phyloP scores from a whole-genome alignment of 495 filamentous ascomycete species.

The Stereocaulon alpinum region DNA sequence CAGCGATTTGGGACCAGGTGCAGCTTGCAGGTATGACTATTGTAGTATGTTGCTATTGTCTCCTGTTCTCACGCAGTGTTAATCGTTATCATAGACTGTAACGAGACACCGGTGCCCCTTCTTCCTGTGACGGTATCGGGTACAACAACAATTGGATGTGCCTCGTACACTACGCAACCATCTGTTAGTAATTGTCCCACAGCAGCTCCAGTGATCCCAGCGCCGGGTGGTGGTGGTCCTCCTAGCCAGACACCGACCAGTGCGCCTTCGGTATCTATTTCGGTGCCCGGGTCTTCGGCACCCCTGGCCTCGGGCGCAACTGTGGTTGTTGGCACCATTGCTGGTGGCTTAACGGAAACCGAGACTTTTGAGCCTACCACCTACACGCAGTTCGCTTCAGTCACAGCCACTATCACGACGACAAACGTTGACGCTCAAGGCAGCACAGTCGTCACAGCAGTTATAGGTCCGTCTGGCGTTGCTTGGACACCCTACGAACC shows the following conservation, averaged over 20 bases:
- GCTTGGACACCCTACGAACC: no score
- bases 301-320: no score
- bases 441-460: no score
- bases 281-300: no score
- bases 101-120: background rate
- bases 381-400: no score
- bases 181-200: background rate
- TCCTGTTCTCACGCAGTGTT: background rate
- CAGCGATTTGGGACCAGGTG: background rate
- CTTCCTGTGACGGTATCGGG: background rate
- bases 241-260: background rate
- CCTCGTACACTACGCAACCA: background rate
- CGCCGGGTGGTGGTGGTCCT: no score
- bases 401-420: no score
- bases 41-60: background rate
- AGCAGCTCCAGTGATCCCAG: background rate
- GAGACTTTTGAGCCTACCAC: no score
- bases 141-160: conserved; percentile 1
- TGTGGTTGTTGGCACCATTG: no score
- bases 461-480: no score
- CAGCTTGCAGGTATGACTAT: conserved; percentile 9
- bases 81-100: background rate
- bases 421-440: no score
- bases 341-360: no score
- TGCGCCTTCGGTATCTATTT: background rate